Evolutionary conservation across 2,329 filamentous ascomycete genomes (phyloP), one percentile per base, ranked within the genome.

Genomic region (Apiospora phragmitis): DNA sequence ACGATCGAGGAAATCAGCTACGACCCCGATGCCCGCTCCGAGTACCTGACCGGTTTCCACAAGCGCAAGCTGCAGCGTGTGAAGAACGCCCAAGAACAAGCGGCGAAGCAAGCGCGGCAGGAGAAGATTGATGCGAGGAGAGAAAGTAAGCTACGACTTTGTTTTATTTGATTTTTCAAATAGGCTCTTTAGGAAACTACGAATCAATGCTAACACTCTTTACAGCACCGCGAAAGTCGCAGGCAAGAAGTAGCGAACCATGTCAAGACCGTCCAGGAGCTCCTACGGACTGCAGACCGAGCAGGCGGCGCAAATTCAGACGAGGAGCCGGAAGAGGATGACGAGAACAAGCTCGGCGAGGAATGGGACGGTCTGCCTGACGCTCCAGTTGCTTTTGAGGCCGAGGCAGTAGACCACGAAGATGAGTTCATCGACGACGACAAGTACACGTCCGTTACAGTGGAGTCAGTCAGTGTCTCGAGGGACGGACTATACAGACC

Each of bases 401-500:
- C 86, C 49, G 86, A 90, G 29, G n/a, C n/a, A 9, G 83, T 96
- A 62, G 91, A 97, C 79, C 91, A 94, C 75, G 93, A 97, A 80
- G 94, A 95, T 75, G 94, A 98, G 81, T 99, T 98, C 82, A 89
- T 98, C 74, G 96, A 99, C 80, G 96, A 98, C 80, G 95, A 98
- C 81, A 93, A 93, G 79, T 98, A 94, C 80, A 98, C 96, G 0
- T 97, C 94, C 0, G 96, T 99, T 35, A 98, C 94, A 0, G 91
- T 99, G 1, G 95, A 98, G 80, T 92, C 93, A 14, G 94, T 99
- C 75, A 92, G 92, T 73, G 88, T 97, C 21, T 91, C 92, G 16
- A 89, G 90, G 74, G 90, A 94, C 70, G 93, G 93, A 0, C 83
- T 97, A 66, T 86, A 89, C 71, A 91, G 88, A 75, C 85, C 86